Evolutionary conservation across 352 stramenopile species (phyloP), one percentile per base, ranked within the genome.

Genomic region (Phytophthora europaea): DNA sequence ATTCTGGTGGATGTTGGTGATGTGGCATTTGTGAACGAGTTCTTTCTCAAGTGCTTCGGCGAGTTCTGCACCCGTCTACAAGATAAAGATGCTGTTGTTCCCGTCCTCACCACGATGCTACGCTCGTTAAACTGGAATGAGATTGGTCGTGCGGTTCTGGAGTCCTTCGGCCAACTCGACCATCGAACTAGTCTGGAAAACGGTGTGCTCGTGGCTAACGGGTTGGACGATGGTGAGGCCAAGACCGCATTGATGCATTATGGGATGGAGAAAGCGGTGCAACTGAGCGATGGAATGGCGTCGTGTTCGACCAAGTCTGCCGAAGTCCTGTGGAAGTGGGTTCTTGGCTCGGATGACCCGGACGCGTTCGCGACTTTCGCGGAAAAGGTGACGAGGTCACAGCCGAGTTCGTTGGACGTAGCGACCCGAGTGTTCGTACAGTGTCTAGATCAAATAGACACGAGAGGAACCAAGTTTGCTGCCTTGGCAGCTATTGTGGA

Each of bases 101-200:
- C 51, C 12, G 31, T 47, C 20, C 22, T 76, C 3, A 23, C 23
- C 9, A 7, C 40, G 23, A 43, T 76, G 9, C 20, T 65, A 4
- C 18, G 51, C 20, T 53, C 26, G 4, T 72, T 76, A 20, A 47
- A 58, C 20, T 72, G 69, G 69, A 48, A 31, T 4, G 57, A 67
- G 1, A 57, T 72, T 18, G 69, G 56, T 3, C 16, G 36, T 34
- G 31, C 31, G 7, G 7, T 65, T 36, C 7, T 57, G 18, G 36
- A 48, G 9, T 45, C 59, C 16, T 57, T 65, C 3, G 18, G 31
- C 3, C 18, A 45, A 9, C 16, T 40, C 10, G 18, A 45, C n/a
- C 8, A 13, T 15, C 20, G 4, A 16, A 38, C 15, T 48, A 22
- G 10, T 48, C 45, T 73, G 10, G 9, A 65, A 31, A 26, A 67